phyloP scores from a whole-genome alignment of 106 monocot genomes.

The Allium fistulosum region DNA sequence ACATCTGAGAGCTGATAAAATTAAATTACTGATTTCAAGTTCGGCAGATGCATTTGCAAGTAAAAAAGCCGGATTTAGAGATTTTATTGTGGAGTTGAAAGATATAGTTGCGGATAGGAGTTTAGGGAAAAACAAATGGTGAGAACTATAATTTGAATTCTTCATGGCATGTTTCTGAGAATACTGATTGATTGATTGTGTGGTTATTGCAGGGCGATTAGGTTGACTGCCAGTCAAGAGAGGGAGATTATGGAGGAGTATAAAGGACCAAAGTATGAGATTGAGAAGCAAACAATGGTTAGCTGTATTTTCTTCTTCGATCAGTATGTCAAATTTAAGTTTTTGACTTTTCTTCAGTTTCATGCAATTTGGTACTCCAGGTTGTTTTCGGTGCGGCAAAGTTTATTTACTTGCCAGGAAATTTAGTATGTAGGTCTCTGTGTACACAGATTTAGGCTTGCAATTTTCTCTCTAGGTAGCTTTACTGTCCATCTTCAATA shows the following conservation, averaged over 20 bases:
- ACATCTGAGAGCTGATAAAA: conserved; percentile 48
- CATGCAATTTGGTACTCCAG: too few relatives aligned
- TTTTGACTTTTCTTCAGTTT: too few relatives aligned
- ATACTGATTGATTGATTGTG: background rate
- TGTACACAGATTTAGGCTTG: too few relatives aligned
- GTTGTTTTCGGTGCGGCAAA: too few relatives aligned
- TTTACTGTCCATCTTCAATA: too few relatives aligned
- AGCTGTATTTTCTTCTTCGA: conserved; percentile 5
- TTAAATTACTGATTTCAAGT: conserved; percentile 54
- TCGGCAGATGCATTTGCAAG: conserved; percentile 12
- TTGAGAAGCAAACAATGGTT: conserved; percentile 62
- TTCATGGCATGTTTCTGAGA: background rate
- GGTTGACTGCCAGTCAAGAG: conserved; percentile 36
- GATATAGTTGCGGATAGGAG: conserved; percentile 48
- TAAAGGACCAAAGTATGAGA: conserved; percentile 68
- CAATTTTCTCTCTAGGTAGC: too few relatives aligned
- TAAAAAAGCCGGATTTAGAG: conserved; percentile 20
- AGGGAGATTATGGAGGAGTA: conserved; percentile 42
- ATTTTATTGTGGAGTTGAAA: conserved; percentile 71
- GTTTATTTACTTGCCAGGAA: too few relatives aligned
- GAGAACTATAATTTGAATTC: background rate
- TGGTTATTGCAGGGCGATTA: conserved; percentile 47
- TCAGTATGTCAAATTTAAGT: too few relatives aligned
- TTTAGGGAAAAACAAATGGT: conserved; percentile 62
- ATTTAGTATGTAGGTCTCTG: too few relatives aligned